Conservation (phyloP, 805 yeast genomes). For the Ogataea pini region DNA sequence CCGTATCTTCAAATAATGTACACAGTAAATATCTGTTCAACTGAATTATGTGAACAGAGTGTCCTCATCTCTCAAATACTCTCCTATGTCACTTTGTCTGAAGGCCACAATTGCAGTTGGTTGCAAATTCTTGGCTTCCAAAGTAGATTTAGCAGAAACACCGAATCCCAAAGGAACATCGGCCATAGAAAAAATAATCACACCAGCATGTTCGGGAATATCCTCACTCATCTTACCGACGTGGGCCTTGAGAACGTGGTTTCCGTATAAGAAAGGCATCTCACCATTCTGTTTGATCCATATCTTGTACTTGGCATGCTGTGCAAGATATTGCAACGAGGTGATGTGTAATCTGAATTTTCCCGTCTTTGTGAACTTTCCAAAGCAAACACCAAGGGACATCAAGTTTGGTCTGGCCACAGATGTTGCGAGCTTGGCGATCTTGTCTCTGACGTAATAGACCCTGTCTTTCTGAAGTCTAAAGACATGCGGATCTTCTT, state of each 20-base stretch:
- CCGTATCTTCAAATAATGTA: conserved; percentile 13
- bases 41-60: conserved; percentile 74
- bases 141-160: conserved; percentile 87
- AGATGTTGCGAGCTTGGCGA: conserved; percentile 86
- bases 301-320: conserved; percentile 86
- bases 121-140: conserved; percentile 81
- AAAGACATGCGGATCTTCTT: conserved; percentile 88
- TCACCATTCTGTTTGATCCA: conserved; percentile 98
- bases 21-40: conserved; percentile 9
- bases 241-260: conserved; percentile 95
- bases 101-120: conserved; percentile 95
- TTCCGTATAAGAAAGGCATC: conserved; percentile 97
- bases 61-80: conserved; percentile 96
- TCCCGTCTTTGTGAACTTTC: conserved; percentile 96
- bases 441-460: conserved; percentile 81
- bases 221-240: conserved; percentile 96
- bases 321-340: conserved; percentile 77
- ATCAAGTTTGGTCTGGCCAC: conserved; percentile 86
- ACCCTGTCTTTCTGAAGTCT: conserved; percentile 96
- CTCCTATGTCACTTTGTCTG: conserved; percentile 97
- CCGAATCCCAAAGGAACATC: conserved; percentile 96
- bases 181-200: conserved; percentile 84
- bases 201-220: conserved; percentile 97
- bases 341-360: conserved; percentile 95
- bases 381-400: conserved; percentile 92